Evolutionary conservation across 306 rosid genomes (phyloP), one percentile per base, ranked within the genome.

Genomic region (Ceratonia siliqua): DNA sequence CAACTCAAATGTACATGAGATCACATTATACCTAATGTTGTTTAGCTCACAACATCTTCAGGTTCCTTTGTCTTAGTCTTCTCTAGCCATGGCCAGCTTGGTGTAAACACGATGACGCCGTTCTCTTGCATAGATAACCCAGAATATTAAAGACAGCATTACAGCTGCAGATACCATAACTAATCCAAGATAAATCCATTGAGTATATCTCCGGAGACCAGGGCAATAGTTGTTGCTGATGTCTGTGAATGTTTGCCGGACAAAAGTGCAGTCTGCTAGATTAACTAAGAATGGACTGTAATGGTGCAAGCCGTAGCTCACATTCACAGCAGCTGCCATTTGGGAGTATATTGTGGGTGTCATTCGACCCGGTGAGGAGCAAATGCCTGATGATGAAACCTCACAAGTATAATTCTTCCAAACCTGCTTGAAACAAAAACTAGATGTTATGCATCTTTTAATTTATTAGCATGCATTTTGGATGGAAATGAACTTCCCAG

Each of bases 121-220:
- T 65, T 94, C 86, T 74, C 94, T 78, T 41, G 85, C 89, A 58
- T 81, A 88, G 72, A 89, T 83, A 27, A 89, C 89, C 89, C 93
- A 90, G 54, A 87, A 84, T 49, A 89, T 74, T 79, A 92, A 63
- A 0, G 91, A 94, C 45, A 88, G 21, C 93, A 89, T 87, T 14
- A 87, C 93, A n/a, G 91, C 87, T 0, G 62, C 80, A 62, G 98
- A 85, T 1, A 91, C 82, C 53, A 89, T 1, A 15, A 80, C 75
- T 13, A 85, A 73, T 22, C 91, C 98, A 14, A 81, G 21, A 53
- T 84, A 91, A 80, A 84, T 82, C 87, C 87, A 83, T 25, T 52
- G 0, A 20, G 80, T 82, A 35, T 50, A 82, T 22, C 6, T 63
- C 35, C 63, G 22, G 28, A 94, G 70, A 43, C 69, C 67, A 18